A percentile compares a stretch with the other conserved stretches of the same genome.
Evolutionary conservation across 2,329 filamentous ascomycete genomes (phyloP).

Genomic region (Lasiodiplodia sp.): DNA sequence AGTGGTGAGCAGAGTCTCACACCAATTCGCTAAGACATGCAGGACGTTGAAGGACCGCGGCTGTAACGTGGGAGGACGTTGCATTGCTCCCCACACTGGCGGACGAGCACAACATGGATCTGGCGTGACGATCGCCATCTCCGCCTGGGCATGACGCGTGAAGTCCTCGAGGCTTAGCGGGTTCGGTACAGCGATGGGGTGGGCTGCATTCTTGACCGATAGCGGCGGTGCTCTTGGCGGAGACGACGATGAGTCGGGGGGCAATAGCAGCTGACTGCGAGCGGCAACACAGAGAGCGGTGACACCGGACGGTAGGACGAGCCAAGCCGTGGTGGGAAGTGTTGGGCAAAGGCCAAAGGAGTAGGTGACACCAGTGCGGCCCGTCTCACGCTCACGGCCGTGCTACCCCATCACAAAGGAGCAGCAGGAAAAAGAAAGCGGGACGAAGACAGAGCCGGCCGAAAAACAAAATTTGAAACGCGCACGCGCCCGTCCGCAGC

Average conservation of each 20-base stretch:
- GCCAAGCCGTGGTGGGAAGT: not conserved
- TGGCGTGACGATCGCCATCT: conserved; percentile 21
- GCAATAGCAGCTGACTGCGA: conserved; percentile 5
- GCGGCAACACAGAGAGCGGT: not conserved
- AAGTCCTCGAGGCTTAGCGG: too few relatives aligned
- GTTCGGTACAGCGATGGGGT: not conserved
- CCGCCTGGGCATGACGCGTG: not conserved
- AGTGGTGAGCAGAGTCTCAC: conserved; percentile 1
- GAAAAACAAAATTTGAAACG: conserved; percentile 16
- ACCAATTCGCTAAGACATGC: conserved; percentile 18
- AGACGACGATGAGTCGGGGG: not conserved
- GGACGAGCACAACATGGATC: conserved; percentile 1
- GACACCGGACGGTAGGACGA: not conserved
- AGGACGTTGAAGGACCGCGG: conserved; percentile 13
- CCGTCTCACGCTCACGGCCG: conserved; percentile 12
- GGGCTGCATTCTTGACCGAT: too few relatives aligned
- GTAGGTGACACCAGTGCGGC: conserved; percentile 18
- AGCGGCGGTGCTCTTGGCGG: not conserved
- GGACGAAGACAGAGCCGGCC: not conserved
- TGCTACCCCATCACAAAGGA: conserved; percentile 24
- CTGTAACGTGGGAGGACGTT: conserved; percentile 3
- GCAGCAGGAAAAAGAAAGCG: conserved; percentile 4
- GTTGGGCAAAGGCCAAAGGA: not conserved
- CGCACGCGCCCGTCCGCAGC: conserved; percentile 24
- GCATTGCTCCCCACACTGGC: conserved; percentile 12